Conservation (phyloP, 1,284 basidiomycete species). For the Moesziomyces antarcticus region DNA sequence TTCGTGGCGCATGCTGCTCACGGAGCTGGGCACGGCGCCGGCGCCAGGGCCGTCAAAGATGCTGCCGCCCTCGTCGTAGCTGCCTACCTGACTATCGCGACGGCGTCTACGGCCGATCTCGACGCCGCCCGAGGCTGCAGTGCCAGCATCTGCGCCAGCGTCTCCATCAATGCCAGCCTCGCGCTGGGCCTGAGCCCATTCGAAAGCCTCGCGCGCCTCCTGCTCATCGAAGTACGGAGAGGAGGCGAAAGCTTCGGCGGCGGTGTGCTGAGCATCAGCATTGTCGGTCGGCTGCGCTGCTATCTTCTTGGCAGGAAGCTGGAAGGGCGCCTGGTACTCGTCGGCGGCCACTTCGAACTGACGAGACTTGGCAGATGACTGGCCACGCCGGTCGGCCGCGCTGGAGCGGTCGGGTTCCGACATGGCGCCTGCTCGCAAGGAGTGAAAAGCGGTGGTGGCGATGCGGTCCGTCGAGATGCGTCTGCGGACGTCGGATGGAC, state of each 20-base stretch:
- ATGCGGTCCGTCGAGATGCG: background rate
- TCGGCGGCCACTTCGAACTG: slow-evolving; percentile 57
- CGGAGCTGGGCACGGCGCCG: slow-evolving; percentile 63
- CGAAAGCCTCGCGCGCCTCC: slow-evolving; percentile 58
- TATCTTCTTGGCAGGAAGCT: slow-evolving; percentile 28
- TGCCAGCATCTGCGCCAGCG: background rate
- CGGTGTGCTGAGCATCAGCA: background rate
- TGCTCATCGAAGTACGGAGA: slow-evolving; percentile 66
- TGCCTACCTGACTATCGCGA: slow-evolving; percentile 64
- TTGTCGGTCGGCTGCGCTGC: background rate
- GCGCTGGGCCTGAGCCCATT: slow-evolving; percentile 46
- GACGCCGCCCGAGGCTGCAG: slow-evolving; percentile 4
- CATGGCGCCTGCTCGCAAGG: slow-evolving; percentile 10
- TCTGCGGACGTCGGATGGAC: background rate
- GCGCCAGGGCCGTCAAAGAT: slow-evolving; percentile 66
- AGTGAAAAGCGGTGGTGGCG: background rate
- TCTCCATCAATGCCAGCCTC: slow-evolving; percentile 14
- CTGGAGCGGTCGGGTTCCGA: slow-evolving; percentile 21
- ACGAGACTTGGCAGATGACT: slow-evolving; percentile 24
- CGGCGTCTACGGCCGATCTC: slow-evolving; percentile 41
- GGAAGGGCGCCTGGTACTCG: slow-evolving; percentile 64
- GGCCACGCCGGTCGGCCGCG: slow-evolving; percentile 10
- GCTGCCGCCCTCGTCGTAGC: slow-evolving; percentile 61
- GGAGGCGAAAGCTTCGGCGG: slow-evolving; percentile 20
- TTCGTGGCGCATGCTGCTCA: slow-evolving; percentile 55